Conservation (phyloP, 2,329 filamentous ascomycete genomes). For the Emericellopsis cladophorae region DNA sequence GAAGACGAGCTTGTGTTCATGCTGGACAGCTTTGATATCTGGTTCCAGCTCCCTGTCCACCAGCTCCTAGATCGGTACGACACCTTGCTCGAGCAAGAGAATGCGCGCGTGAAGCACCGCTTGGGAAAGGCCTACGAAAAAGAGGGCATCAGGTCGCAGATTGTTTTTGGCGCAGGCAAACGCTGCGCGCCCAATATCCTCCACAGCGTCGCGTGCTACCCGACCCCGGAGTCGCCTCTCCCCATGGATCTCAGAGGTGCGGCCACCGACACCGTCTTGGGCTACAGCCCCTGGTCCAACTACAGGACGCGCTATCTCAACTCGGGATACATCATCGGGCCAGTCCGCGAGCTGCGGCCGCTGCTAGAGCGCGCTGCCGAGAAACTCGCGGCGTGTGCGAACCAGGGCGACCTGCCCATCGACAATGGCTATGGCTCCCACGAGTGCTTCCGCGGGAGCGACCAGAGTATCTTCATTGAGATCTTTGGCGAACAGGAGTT, state of each 20-base stretch:
- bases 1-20: slow-evolving; percentile 16
- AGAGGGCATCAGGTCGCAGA: slow-evolving; percentile 9
- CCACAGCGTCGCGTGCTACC: slow-evolving; percentile 12
- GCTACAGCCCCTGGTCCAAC: slow-evolving; percentile 6
- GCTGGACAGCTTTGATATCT: slow-evolving; percentile 17
- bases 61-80: slow-evolving; percentile 11
- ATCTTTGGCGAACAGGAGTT: slow-evolving; percentile 15
- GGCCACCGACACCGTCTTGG: slow-evolving; percentile 10
- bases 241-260: slow-evolving; percentile 8
- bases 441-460: slow-evolving; percentile 11
- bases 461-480: slow-evolving; percentile 15
- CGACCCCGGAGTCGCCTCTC: slow-evolving; percentile 13
- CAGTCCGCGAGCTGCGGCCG: slow-evolving; percentile 9
- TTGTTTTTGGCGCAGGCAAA: slow-evolving; percentile 14
- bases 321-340: slow-evolving; percentile 12
- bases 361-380: slow-evolving; percentile 9
- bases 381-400: slow-evolving; percentile 9
- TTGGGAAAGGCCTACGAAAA: slow-evolving; percentile 10
- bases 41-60: slow-evolving; percentile 16
- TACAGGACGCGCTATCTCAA: slow-evolving; percentile 13
- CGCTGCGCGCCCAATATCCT: slow-evolving; percentile 12
- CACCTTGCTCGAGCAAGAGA: slow-evolving; percentile 9
- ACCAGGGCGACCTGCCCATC: slow-evolving; percentile 2
- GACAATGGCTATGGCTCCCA: slow-evolving; percentile 7
- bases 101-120: slow-evolving; percentile 9